Conservation (phyloP, 2,329 filamentous ascomycete genomes). For the Phialemoniopsis sp. region DNA sequence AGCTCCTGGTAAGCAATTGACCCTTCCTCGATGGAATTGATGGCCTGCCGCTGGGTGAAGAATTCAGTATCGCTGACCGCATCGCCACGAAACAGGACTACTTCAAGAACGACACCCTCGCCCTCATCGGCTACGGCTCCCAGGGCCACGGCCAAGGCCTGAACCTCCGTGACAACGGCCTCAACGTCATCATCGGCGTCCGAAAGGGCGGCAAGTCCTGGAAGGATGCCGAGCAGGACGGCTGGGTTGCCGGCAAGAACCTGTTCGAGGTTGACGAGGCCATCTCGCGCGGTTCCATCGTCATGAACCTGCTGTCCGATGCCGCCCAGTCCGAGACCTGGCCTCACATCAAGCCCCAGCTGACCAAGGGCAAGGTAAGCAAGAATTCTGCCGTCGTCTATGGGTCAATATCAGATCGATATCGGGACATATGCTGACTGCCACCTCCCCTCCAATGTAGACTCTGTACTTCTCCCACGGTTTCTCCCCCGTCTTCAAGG, state of each 20-base stretch:
- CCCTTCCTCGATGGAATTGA: too few relatives aligned
- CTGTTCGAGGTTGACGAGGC: conserved; percentile 98
- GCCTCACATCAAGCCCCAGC: conserved; percentile 95
- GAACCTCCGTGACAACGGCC: conserved; percentile 98
- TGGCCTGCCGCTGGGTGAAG: too few relatives aligned
- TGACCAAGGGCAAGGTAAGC: conserved; percentile 95
- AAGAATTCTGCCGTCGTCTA: too few relatives aligned
- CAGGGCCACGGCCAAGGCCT: conserved; percentile 99
- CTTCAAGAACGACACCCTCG: conserved; percentile 99
- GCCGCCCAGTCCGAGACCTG: conserved; percentile 98
- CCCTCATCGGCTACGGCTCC: conserved; percentile 96
- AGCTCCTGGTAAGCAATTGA: conserved; percentile 75
- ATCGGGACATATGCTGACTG: not conserved
- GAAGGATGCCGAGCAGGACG: conserved; percentile 95
- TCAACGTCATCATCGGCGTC: conserved; percentile 98
- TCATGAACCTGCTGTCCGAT: conserved; percentile 99
- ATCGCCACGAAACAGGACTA: too few relatives aligned
- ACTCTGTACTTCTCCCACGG: conserved; percentile 99
- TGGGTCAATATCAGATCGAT: too few relatives aligned
- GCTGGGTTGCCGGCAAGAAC: conserved; percentile 98
- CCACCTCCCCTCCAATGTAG: conserved; percentile 37
- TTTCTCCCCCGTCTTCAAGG: conserved; percentile 99
- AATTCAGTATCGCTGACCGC: conserved; percentile 1
- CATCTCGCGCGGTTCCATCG: conserved; percentile 85
- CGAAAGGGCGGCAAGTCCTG: conserved; percentile 97